Conservation (phyloP, 345 rosid species). For the Carallia pectinifolia region DNA sequence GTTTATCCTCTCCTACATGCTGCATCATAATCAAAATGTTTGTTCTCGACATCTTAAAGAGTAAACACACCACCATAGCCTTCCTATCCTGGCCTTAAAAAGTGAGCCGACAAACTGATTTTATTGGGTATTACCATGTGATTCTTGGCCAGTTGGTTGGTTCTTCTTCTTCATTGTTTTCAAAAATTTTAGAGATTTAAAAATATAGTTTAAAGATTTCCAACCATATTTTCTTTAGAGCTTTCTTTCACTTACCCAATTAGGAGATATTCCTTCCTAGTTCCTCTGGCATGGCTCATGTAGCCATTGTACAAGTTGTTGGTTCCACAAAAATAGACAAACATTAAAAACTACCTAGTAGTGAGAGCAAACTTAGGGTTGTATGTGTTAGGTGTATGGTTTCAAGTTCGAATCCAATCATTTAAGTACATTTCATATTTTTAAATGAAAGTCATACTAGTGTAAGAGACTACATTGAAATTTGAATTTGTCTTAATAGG, state of each 20-base stretch:
- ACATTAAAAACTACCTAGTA: no score
- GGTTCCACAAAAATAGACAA: conserved; percentile 24
- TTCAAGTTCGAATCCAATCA: no score
- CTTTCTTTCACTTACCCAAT: conserved; percentile 27
- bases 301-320: conserved; percentile 31
- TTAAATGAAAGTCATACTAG: no score
- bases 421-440: no score
- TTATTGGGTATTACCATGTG: conserved; percentile 39
- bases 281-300: conserved; percentile 24
- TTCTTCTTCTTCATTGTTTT: conserved; percentile 12
- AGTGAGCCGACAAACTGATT: conserved; percentile 65
- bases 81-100: conserved; percentile 38
- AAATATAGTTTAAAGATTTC: conserved; percentile 2
- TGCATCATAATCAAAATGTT: conserved; percentile 42
- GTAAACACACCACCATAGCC: conserved; percentile 25
- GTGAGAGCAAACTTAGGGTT: no score
- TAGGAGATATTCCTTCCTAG: conserved; percentile 40
- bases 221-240: conserved; percentile 19
- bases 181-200: neutral
- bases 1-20: conserved; percentile 38
- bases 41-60: conserved; percentile 24
- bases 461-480: no score
- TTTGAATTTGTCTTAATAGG: no score
- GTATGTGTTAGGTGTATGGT: no score
- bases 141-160: conserved; percentile 32